Conservation (phyloP, 148 eudicot species). For the Rhododendron ovatum region DNA sequence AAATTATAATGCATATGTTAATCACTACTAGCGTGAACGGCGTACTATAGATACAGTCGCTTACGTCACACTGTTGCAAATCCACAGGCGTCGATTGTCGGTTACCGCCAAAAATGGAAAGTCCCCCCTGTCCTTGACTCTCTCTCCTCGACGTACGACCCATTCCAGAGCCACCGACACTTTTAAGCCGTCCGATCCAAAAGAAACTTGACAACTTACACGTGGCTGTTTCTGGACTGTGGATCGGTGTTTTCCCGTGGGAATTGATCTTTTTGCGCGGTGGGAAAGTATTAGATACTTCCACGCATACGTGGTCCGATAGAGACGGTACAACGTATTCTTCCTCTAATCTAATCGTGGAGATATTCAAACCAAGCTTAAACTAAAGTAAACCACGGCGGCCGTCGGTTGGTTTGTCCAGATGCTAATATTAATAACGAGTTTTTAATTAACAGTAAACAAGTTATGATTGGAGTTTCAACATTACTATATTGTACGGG, state of each 20-base stretch:
- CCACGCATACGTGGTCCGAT: background rate
- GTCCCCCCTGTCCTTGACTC: background rate
- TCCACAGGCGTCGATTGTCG: background rate
- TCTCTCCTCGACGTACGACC: background rate
- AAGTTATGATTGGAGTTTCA: background rate
- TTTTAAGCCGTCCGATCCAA: constrained; percentile 7
- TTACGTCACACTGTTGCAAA: background rate
- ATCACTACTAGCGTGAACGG: no score
- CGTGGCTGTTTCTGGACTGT: constrained; percentile 2
- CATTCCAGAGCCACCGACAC: constrained; percentile 15
- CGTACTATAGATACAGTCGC: background rate
- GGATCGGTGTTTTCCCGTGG: background rate
- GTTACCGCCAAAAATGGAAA: background rate
- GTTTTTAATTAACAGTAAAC: no score
- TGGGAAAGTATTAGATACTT: background rate
- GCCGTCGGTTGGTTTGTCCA: constrained; percentile 7
- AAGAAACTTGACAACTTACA: background rate
- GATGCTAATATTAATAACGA: background rate
- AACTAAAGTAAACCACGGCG: background rate
- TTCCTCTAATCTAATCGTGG: background rate
- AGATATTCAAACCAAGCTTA: background rate
- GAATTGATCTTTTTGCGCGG: background rate
- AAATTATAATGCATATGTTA: no score
- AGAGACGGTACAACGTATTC: background rate
- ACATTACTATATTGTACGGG: background rate